phyloP scores from a whole-genome alignment of 1,284 basidiomycete species.

The Trichosporon ovoides region DNA sequence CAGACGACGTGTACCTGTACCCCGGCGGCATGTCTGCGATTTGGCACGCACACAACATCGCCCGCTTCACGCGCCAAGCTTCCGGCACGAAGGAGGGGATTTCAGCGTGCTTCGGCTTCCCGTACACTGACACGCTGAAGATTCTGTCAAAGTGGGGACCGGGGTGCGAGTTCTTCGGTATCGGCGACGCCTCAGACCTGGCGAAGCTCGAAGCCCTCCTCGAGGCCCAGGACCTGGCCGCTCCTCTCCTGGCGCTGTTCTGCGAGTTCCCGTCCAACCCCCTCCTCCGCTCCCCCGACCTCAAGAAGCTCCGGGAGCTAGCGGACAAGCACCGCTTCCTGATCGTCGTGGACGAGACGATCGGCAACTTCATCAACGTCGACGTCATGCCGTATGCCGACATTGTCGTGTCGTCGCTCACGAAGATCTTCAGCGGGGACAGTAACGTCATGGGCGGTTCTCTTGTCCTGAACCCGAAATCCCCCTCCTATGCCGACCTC shows the following conservation, averaged over 20 bases:
- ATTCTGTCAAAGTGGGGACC: slow-evolving; percentile 95
- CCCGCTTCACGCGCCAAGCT: slow-evolving; percentile 52
- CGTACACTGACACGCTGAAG: slow-evolving; percentile 97
- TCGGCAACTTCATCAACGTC: slow-evolving; percentile 95
- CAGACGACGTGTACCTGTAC: slow-evolving; percentile 82
- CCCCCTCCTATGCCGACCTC: slow-evolving; percentile 62
- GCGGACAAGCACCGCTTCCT: slow-evolving; percentile 86
- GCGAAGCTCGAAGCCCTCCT: slow-evolving; percentile 66
- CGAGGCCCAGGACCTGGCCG: slow-evolving; percentile 36
- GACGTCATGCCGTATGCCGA: slow-evolving; percentile 86
- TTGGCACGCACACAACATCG: slow-evolving; percentile 78
- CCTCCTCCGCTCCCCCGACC: slow-evolving; percentile 74
- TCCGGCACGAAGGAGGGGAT: slow-evolving; percentile 56
- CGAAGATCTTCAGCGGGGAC: slow-evolving; percentile 93
- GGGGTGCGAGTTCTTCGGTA: slow-evolving; percentile 84
- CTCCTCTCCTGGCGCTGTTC: slow-evolving; percentile 51
- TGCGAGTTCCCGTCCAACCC: slow-evolving; percentile 95
- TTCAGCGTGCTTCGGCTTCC: slow-evolving; percentile 91
- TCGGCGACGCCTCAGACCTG: slow-evolving; percentile 71
- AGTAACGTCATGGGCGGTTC: slow-evolving; percentile 97
- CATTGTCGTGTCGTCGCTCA: slow-evolving; percentile 87
- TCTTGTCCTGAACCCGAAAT: slow-evolving; percentile 77
- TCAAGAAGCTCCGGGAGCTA: slow-evolving; percentile 69
- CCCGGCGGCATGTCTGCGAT: slow-evolving; percentile 90
- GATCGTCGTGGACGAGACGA: slow-evolving; percentile 89